Conservation (phyloP, 192 early-diverging fungal genomes). For the Glomus cerebriforme region DNA sequence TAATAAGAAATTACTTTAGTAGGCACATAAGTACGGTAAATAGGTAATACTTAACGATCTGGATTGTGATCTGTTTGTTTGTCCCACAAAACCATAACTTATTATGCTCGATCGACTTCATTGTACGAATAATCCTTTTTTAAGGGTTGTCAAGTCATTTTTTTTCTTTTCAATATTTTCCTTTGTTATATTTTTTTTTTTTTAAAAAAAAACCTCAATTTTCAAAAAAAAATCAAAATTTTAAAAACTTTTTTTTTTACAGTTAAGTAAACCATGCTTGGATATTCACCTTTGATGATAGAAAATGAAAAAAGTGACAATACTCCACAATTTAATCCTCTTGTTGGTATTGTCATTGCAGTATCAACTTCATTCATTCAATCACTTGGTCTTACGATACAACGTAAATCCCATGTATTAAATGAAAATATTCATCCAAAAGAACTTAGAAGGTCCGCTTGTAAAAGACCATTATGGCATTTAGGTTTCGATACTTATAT, state of each 20-base stretch:
- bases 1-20: no score
- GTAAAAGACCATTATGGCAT: constrained; percentile 66
- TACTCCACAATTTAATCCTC: constrained; percentile 34
- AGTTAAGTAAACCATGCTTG: not conserved
- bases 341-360: constrained; percentile 59
- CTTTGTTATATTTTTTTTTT: no score
- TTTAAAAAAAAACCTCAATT: no score
- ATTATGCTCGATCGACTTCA: no score
- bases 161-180: no score
- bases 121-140: no score
- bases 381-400: constrained; percentile 73
- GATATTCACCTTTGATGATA: not conserved
- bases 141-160: no score
- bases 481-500: constrained; percentile 66
- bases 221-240: no score
- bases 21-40: no score
- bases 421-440: constrained; percentile 54
- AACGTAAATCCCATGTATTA: constrained; percentile 72
- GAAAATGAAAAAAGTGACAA: not conserved
- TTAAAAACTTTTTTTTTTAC: not conserved
- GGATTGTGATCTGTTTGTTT: no score
- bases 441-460: constrained; percentile 51
- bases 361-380: constrained; percentile 72
- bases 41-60: no score
- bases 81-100: no score